Evolutionary conservation across 441 rosid species (phyloP), one percentile per base, ranked within the genome.

Genomic region (Kokia cookei): DNA sequence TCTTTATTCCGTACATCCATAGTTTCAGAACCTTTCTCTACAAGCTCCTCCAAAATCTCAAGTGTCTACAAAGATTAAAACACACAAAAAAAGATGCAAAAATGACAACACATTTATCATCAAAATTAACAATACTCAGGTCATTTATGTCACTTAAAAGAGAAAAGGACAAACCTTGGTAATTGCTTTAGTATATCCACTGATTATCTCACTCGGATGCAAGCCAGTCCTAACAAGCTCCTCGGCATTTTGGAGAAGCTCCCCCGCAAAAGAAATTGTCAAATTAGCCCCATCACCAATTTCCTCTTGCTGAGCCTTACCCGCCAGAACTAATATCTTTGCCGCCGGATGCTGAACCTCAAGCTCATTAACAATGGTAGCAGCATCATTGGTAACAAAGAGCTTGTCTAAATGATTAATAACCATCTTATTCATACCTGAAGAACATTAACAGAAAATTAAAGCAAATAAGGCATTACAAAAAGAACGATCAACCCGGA

Each of bases 381-480:
- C 94, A 59, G 99, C 99, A 76, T 96, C 98, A 78, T 86, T 96
- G 5, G 99, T 96, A 65, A 96, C 92, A 77, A 93, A 93, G 0
- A 93, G 87, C 76, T 92, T 93, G 86, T 96, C 98, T 72, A 96
- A 80, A 80, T 96, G 99, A 77, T 96, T 96, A 24, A 96, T 92
- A 72, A 96, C 98, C 98, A 96, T 93, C 87, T 96, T 96, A 80
- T 96, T 96, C 99, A 93, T 96, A 29, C 99, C 99, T 96, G 71
- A 40, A 3, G 26, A 65, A 73, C 27, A 47, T 14, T 19, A 48
- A 45, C 3, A 12, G 42, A 61, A 29, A 4, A 54, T 24, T 24
- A 68, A 45, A 59, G 43, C 24, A 27, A 60, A 57, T 24, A 17
- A 5, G 2, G 19, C 55, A n/a, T 24, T 12, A 26, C 3, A 58